A percentile compares a stretch with the other conserved stretches of the same genome.
Evolutionary conservation across 1,284 basidiomycete genomes (phyloP).

Genomic region (Exsudoporus floridanus): DNA sequence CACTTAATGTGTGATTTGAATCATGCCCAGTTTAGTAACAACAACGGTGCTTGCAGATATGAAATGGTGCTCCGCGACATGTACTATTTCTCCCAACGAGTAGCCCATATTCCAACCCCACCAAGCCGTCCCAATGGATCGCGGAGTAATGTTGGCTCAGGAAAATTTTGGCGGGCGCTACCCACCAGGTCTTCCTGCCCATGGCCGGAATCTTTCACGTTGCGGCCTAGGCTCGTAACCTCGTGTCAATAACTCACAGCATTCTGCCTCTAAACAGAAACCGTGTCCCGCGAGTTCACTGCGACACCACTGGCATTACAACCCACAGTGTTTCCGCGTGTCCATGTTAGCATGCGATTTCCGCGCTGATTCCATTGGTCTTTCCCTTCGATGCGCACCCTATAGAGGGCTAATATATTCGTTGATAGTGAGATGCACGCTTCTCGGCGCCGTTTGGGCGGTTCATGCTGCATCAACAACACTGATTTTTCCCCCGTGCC

Average conservation of each 20-base stretch:
- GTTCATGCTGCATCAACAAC: conserved; percentile 1
- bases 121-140: neutral
- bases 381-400: conserved; percentile 1
- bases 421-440: neutral
- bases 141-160: neutral
- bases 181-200: neutral
- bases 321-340: conserved; percentile 27
- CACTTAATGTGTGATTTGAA: conserved; percentile 1
- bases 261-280: conserved; percentile 17
- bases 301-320: conserved; percentile 16
- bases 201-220: neutral
- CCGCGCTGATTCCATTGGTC: conserved; percentile 12
- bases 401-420: neutral
- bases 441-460: conserved; percentile 1
- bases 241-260: conserved; percentile 25
- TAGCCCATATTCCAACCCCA: neutral
- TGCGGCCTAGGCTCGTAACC: conserved; percentile 14
- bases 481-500: conserved; percentile 5
- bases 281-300: conserved; percentile 13
- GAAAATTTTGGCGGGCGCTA: neutral
- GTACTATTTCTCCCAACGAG: conserved; percentile 7
- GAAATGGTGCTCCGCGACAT: conserved; percentile 8
- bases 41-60: conserved; percentile 9
- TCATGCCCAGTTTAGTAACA: conserved; percentile 4
- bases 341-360: conserved; percentile 17